Base-by-base conservation (phyloP, 2,329 filamentous ascomycete species). In the Triangularia setosa region DNA sequence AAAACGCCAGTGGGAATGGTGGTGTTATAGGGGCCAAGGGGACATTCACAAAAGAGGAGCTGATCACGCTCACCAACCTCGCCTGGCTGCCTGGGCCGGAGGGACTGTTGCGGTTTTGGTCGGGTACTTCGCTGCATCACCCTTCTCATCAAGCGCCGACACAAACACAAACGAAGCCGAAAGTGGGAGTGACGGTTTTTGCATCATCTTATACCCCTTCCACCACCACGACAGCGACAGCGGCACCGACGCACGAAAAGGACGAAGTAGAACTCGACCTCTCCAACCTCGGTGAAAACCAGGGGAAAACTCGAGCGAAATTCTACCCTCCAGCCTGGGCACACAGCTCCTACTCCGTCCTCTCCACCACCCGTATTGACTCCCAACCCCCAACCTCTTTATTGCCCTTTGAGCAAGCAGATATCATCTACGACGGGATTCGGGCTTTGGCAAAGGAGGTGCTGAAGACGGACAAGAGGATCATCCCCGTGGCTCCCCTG, bases 51-150 rank as follows among this genome's bases (percentile, higher is more conserved):
- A 76, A 78, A 3, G 76, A 79, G 14, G 84, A 89, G 62, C 78
- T 90, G 24, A 79, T 90, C 64, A 85, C 84, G 18, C 78, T 88
- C 69, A 83, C 85, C 1, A 83, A 85, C 72, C 75, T 90, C 27
- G 83, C 86, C 23, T 90, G 88, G 88, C 74, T 90, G 0, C 87
- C 88, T 0, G 88, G 87, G 0, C 87, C 87, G 0, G 87, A 90
- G 70, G 81, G 81, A 1, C 82, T 81, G 2, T 74, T 89, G 69
- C 77, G 86, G 25, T 88, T 83, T 63, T 85, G 81, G 83, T 78
- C 82, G 73, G 74, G n/a, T 0, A 48, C 40, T 21, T 48, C 40
- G 18, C 40, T 48, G n/a, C 40, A 48, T 21, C 40, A 48, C n/a
- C n/a, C 40, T 48, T 18, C 40, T 11, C 73, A 79, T 53, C 71